phyloP scores from a whole-genome alignment of 2,329 filamentous ascomycete species.

The Epichloe gansuensis region DNA sequence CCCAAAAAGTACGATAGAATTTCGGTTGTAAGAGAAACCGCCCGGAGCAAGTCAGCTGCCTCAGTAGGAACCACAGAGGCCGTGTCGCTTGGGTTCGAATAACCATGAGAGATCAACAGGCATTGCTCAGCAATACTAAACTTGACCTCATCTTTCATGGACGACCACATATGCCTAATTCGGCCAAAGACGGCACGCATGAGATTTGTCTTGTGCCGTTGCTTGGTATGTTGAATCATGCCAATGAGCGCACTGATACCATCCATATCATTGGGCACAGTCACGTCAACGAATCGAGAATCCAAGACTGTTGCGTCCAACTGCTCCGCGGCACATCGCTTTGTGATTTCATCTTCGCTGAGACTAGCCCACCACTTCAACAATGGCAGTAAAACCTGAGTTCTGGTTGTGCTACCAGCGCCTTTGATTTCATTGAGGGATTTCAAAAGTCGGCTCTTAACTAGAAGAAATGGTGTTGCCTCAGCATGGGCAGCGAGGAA shows the following conservation, averaged over 20 bases:
- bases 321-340: conserved; percentile 27
- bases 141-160: conserved; percentile 53
- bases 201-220: conserved; percentile 36
- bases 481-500: conserved; percentile 66
- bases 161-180: conserved; percentile 59
- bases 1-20: conserved; percentile 63
- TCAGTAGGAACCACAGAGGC: conserved; percentile 35
- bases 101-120: conserved; percentile 46
- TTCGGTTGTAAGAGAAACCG: conserved; percentile 59
- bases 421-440: conserved; percentile 62
- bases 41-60: conserved; percentile 60
- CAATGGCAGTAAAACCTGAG: conserved; percentile 62
- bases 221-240: conserved; percentile 29
- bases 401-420: conserved; percentile 56
- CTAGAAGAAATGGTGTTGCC: conserved; percentile 51
- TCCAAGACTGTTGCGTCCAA: conserved; percentile 31
- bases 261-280: conserved; percentile 39
- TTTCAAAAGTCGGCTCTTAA: conserved; percentile 61
- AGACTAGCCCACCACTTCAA: conserved; percentile 57
- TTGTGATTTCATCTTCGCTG: conserved; percentile 34
- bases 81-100: conserved; percentile 19
- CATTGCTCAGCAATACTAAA: conserved; percentile 49
- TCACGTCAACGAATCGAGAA: conserved; percentile 35
- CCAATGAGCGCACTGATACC: conserved; percentile 41
- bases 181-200: conserved; percentile 54